Evolutionary conservation across 1,284 basidiomycete genomes (phyloP).

Genomic region (Flammula alnicola): DNA sequence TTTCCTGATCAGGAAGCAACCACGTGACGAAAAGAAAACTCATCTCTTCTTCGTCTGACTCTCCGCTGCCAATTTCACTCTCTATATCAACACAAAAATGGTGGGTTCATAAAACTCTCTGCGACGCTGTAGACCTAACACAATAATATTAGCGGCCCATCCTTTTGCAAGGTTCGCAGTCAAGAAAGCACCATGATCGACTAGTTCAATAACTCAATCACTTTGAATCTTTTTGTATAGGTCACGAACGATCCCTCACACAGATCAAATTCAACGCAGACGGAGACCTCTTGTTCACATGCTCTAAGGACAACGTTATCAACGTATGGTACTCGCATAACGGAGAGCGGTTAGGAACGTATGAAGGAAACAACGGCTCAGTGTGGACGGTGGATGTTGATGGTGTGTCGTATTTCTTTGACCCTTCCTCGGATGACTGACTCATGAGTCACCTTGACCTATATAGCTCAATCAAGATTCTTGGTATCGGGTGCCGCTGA

Average conservation of each 20-base stretch:
- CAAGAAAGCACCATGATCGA: neutral
- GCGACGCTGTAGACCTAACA: neutral
- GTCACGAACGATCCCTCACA: constrained; percentile 98
- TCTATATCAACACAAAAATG: constrained; percentile 11
- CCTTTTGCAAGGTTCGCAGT: constrained; percentile 43
- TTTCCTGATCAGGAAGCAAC: neutral
- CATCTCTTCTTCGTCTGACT: neutral
- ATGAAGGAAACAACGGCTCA: constrained; percentile 94
- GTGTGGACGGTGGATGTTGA: constrained; percentile 98
- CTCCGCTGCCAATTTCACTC: neutral
- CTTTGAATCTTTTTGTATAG: constrained; percentile 45
- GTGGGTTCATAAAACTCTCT: neutral
- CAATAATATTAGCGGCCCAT: constrained; percentile 40
- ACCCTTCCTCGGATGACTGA: constrained; percentile 10
- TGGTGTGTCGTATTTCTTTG: constrained; percentile 60
- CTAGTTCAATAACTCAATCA: constrained; percentile 2
- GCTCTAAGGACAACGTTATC: constrained; percentile 94
- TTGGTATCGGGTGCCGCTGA: constrained; percentile 90
- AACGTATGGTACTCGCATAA: constrained; percentile 99
- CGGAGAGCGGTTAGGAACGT: constrained; percentile 96
- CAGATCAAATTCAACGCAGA: constrained; percentile 97
- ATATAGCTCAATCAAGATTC: constrained; percentile 84
- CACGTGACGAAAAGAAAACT: constrained; percentile 13
- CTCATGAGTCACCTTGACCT: constrained; percentile 3
- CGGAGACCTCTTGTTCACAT: constrained; percentile 95